Conservation (phyloP, 768 basidiomycete genomes). For the Boletus reticulatus region DNA sequence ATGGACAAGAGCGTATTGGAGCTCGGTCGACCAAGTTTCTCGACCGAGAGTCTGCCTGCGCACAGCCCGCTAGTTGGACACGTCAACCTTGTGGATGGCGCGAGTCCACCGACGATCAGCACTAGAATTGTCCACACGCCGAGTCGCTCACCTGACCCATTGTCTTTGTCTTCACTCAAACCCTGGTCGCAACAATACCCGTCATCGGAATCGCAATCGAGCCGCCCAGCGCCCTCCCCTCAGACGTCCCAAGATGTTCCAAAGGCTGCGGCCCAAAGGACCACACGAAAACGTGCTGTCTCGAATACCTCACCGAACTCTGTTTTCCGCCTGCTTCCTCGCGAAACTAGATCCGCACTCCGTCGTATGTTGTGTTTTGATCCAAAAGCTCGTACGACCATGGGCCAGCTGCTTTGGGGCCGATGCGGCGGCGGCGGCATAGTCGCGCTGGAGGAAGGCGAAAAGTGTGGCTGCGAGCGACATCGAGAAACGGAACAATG, state of each 20-base stretch:
- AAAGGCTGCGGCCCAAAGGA: slow-evolving; percentile 47
- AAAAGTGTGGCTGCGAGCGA: slow-evolving; percentile 64
- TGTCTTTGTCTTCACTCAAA: slow-evolving; percentile 5
- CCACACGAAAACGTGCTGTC: slow-evolving; percentile 17
- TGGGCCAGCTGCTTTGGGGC: slow-evolving; percentile 88
- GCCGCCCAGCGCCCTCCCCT: slow-evolving; percentile 21
- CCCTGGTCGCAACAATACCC: slow-evolving; percentile 7
- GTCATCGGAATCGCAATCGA: slow-evolving; percentile 20
- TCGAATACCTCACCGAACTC: slow-evolving; percentile 56
- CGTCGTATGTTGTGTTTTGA: slow-evolving; percentile 95
- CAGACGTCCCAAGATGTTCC: slow-evolving; percentile 20
- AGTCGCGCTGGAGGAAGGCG: slow-evolving; percentile 41
- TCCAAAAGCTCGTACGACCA: slow-evolving; percentile 83
- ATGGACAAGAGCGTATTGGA: slow-evolving; percentile 75
- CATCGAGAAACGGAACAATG: slow-evolving; percentile 28
- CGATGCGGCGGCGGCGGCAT: slow-evolving; percentile 70
- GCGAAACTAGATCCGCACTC: slow-evolving; percentile 86
- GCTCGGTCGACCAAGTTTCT: slow-evolving; percentile 73
- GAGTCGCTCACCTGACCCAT: not conserved
- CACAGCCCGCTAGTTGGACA: slow-evolving; percentile 5
- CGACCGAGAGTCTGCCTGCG: slow-evolving; percentile 65
- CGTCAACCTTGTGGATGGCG: not conserved
- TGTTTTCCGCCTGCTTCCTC: slow-evolving; percentile 92
- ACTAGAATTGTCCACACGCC: not conserved
- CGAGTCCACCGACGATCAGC: slow-evolving; percentile 5